Conservation (phyloP, 257 asterid genomes). For the Verbascum thapsus region DNA sequence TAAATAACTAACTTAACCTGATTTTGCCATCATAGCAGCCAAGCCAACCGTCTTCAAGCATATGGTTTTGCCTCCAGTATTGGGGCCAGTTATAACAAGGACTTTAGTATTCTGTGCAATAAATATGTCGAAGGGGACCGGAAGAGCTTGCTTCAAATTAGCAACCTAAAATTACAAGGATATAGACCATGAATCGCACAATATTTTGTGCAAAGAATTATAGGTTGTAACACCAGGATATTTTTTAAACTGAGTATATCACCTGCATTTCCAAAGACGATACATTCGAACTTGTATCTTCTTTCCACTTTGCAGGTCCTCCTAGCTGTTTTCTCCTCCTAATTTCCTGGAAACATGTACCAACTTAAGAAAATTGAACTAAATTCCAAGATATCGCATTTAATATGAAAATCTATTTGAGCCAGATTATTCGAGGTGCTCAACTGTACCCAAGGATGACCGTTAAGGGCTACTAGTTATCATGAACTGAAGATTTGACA, state of each 20-base stretch:
- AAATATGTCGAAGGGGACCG: constrained; percentile 82
- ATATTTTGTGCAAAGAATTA: constrained; percentile 12
- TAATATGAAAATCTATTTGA: constrained; percentile 16
- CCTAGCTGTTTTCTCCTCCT: constrained; percentile 80
- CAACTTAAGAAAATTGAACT: constrained; percentile 22
- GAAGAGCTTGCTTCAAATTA: constrained; percentile 63
- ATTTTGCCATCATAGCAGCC: constrained; percentile 99
- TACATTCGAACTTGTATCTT: constrained; percentile 46
- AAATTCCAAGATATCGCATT: constrained; percentile 10
- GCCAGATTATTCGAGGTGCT: constrained; percentile 21
- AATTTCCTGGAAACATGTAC: constrained; percentile 58
- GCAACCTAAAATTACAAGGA: constrained; percentile 61
- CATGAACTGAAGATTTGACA: constrained; percentile 10
- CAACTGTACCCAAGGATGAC: constrained; percentile 8
- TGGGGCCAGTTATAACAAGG: constrained; percentile 89
- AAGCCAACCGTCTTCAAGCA: constrained; percentile 92
- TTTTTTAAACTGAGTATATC: constrained; percentile 11
- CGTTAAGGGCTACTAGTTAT: background rate
- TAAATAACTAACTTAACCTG: constrained; percentile 54
- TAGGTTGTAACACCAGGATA: constrained; percentile 21
- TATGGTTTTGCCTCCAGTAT: constrained; percentile 98
- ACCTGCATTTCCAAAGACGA: constrained; percentile 78
- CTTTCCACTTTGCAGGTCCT: constrained; percentile 46
- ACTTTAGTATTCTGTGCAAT: constrained; percentile 65
- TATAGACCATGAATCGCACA: constrained; percentile 18